A percentile compares a stretch with the other conserved stretches of the same genome.
These are phyloP conservation scores for Fomitopsis serialis DNA, from an alignment of 768 basidiomycete species.

Conservation along the genomic window DNA sequence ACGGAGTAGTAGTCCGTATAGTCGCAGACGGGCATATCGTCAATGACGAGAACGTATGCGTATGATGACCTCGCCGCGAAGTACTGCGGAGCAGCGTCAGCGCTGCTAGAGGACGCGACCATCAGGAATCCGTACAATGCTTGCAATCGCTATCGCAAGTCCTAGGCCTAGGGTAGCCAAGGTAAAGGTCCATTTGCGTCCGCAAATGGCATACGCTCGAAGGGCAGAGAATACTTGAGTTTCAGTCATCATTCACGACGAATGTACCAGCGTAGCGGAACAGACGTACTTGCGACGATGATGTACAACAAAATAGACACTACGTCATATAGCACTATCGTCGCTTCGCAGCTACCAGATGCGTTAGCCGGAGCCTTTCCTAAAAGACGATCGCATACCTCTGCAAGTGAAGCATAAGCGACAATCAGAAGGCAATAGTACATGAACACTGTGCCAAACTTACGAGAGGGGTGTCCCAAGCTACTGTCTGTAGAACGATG, in stretches of 20 bases:
- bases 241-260: background rate
- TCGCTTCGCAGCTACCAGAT: background rate
- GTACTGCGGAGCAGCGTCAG: background rate
- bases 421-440: too few species aligned
- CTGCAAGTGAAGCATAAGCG: background rate
- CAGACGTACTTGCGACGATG: background rate
- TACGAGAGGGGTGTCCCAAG: slow-evolving; percentile 1
- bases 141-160: background rate
- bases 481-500: background rate
- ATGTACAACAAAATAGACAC: background rate
- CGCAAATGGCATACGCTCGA: slow-evolving; percentile 7
- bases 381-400: background rate
- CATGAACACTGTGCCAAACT: background rate
- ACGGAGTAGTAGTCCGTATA: background rate
- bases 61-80: background rate
- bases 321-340: slow-evolving; percentile 1
- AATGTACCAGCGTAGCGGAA: background rate
- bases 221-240: slow-evolving; percentile 7
- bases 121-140: background rate
- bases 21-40: background rate
- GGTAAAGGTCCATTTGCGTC: slow-evolving; percentile 1
- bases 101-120: too few species aligned
- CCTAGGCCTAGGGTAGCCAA: background rate
- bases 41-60: background rate
- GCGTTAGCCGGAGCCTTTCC: background rate